Base-by-base conservation (phyloP, 139 green algal genomes). In the Chlorella ohadii region DNA sequence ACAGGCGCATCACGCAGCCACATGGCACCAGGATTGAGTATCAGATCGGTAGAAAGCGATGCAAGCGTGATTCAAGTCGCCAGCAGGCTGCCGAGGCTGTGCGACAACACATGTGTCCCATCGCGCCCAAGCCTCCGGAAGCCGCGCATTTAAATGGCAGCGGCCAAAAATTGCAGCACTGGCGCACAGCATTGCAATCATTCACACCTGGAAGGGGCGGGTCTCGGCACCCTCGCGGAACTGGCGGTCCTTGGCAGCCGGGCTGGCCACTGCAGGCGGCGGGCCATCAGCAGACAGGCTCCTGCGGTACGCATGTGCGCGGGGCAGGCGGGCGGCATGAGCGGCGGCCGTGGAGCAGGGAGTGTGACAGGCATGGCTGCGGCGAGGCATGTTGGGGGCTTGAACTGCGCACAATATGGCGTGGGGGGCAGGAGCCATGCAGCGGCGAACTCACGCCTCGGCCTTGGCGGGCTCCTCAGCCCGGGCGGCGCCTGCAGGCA, bases 151-250 rank as follows among this genome's bases (percentile, higher is more conserved):
- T 59, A 13, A 59, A 59, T 13, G 51, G 51, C 51, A 13, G 51
- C 51, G 44, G 44, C 44, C 44, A 6, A 9, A 51, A 9, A 59
- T 9, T 22, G 11, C 12, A 59, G 51, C 51, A 22, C 15, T 4
- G 51, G 11, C 2, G 15, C 65, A 7, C 33, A 28, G 5, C 12
- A 33, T n/a, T 79, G 44, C 51, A 6, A 6, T 11, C 7, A 55
- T 16, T 3, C 68, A 0, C 44, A 83, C 83, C 83, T 90, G 82
- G 64, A 93, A 93, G 3, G 82, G 70, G 38, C 89, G 84, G n/a
- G 85, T 90, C 72, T 93, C 86, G 23, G 90, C 87, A 31, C 85
- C 85, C 15, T 27, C 13, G 31, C 87, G 83, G 61, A 90, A 90
- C 34, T 72, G 33, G 17, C 77, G 61, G 27, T 57, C 72, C 82